A percentile compares a stretch with the other conserved stretches of the same genome.
These are phyloP conservation scores for Saposhnikovia divaricata DNA, from an alignment of 129 eudicot genomes.

Conservation along the genomic window DNA sequence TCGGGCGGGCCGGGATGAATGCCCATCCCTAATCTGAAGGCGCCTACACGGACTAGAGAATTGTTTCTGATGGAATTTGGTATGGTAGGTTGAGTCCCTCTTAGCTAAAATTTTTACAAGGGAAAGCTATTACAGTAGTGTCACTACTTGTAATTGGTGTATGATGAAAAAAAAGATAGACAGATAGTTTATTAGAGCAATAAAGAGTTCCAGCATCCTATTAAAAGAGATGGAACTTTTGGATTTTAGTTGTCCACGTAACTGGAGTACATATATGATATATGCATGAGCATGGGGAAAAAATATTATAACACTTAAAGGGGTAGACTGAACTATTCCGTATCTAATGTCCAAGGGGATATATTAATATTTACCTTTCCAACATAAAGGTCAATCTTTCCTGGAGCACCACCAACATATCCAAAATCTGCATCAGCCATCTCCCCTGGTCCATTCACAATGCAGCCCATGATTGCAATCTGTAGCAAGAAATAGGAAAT, in stretches of 20 bases:
- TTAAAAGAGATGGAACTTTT: not conserved
- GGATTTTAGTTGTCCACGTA: not conserved
- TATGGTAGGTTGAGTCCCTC: not conserved
- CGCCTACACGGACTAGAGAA: not conserved
- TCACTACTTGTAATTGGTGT: not conserved
- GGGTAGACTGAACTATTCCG: not conserved
- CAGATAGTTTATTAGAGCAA: not conserved
- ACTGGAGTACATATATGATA: not conserved
- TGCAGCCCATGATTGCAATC: constrained; percentile 99
- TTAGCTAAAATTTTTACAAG: not conserved
- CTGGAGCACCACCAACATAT: constrained; percentile 98
- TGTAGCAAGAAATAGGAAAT: constrained; percentile 21
- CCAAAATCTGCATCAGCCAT: constrained; percentile 99
- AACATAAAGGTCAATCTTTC: constrained; percentile 96
- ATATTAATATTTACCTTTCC: constrained; percentile 52
- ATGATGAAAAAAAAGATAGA: not conserved
- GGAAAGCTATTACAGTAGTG: not conserved
- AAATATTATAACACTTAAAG: not conserved
- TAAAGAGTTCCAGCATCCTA: not conserved
- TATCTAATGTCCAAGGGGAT: constrained; percentile 14
- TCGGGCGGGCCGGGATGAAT: too few species aligned
- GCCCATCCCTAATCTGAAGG: too few species aligned
- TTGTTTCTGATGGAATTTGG: not conserved
- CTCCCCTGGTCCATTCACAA: constrained; percentile 98
- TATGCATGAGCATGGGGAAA: not conserved